These are phyloP conservation scores for Sordaria brevicollis DNA, from an alignment of 495 filamentous ascomycete genomes.

Conservation along the genomic window DNA sequence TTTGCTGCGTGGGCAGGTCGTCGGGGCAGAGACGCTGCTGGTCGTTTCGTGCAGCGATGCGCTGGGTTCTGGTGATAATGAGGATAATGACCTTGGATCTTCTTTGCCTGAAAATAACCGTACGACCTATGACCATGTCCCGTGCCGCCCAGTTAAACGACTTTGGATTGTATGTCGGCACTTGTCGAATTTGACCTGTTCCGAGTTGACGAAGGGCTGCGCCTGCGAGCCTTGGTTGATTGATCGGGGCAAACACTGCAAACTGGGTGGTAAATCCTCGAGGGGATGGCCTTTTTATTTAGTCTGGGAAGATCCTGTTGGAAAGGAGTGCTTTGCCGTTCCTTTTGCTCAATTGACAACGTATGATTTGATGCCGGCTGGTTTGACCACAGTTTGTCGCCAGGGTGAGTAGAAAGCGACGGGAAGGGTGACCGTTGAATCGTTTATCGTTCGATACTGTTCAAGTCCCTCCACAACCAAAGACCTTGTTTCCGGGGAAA, in stretches of 20 bases:
- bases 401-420: background rate
- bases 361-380: background rate
- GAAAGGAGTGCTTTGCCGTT: background rate
- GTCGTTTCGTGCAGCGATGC: background rate
- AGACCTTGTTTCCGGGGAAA: background rate
- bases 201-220: background rate
- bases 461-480: background rate
- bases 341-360: background rate
- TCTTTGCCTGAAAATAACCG: background rate
- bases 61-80: background rate
- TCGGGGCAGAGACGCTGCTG: background rate
- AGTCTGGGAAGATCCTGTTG: background rate
- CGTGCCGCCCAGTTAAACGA: constrained; percentile 1
- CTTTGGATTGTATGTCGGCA: constrained; percentile 2
- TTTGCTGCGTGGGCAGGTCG: background rate
- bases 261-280: background rate
- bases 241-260: background rate
- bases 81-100: background rate
- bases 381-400: background rate
- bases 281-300: background rate
- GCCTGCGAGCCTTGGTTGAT: background rate
- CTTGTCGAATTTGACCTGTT: background rate
- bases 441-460: background rate
- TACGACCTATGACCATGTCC: background rate
- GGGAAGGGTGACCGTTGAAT: background rate